Evolutionary conservation across 257 asterid species (phyloP), one percentile per base, ranked within the genome.

Genomic region (Coffea canephora): DNA sequence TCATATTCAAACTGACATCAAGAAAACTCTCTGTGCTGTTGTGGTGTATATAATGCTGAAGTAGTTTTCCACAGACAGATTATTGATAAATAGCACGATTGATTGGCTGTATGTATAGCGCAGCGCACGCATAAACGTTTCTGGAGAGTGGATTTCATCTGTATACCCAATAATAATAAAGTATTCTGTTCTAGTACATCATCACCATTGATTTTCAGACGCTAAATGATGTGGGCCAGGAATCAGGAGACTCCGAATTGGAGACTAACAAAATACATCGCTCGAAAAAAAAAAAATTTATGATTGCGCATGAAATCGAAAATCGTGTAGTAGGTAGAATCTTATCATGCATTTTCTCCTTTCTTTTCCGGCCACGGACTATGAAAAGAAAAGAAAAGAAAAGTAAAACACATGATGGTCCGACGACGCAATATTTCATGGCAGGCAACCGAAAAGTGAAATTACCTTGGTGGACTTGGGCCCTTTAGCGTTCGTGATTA

Each of bases 301-400:
- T 62, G 73, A 76, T 76, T 46, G 72, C 73, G 79, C 73, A 76
- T 76, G 79, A 76, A 54, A 76, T 41, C 57, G 7, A 31, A 31
- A 31, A 31, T 31, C 34, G 34, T 31, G 34, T 31, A 31, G 34
- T 31, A 31, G 41, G 71, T 75, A 71, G 71, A 59, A 75, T 57
- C 70, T 31, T 27, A 27, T 27, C 27, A 27, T 27, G 27, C 43
- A 39, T 39, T 39, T 39, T 3, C 43, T 39, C 43, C 43, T 39
- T 39, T 39, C 12, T 48, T 6, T 31, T 31, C 34, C 34, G 34
- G 34, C 34, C 34, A 31, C 34, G 34, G 34, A 31, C 34, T 31
- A 31, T 31, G 34, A 31, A 31, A 31, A 31, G 1, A 31, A 31
- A 31, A 31, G 1, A 31, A 31, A 31, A 31, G 34, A 31, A 31